These are phyloP conservation scores for Alternaria angustiovoidea DNA, from an alignment of 2,329 filamentous ascomycete species.

Conservation along the genomic window DNA sequence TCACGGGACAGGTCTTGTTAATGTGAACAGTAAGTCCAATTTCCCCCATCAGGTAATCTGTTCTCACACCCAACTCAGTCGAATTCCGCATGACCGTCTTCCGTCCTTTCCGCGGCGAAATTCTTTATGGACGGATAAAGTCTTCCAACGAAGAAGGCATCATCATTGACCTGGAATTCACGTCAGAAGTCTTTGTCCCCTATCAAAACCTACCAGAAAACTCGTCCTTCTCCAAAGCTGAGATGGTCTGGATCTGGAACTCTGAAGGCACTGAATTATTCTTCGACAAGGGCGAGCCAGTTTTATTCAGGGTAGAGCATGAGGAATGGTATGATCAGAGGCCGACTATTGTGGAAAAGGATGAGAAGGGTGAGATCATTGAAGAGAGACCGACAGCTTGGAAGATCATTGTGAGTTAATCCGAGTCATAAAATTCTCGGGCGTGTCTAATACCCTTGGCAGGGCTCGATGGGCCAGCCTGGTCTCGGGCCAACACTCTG, in stretches of 20 bases:
- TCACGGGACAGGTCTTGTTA: slow-evolving; percentile 88
- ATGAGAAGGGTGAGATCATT: slow-evolving; percentile 68
- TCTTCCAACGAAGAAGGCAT: slow-evolving; percentile 76
- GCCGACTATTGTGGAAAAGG: slow-evolving; percentile 76
- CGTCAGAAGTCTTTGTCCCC: slow-evolving; percentile 87
- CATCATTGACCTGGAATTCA: slow-evolving; percentile 86
- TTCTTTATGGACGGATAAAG: slow-evolving; percentile 84
- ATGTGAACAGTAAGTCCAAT: slow-evolving; percentile 79
- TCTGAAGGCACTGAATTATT: slow-evolving; percentile 77
- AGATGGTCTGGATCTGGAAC: slow-evolving; percentile 86
- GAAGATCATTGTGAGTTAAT: slow-evolving; percentile 61
- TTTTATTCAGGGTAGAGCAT: slow-evolving; percentile 82
- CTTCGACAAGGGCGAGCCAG: slow-evolving; percentile 89
- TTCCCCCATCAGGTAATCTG: neutral
- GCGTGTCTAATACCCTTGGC: slow-evolving; percentile 12
- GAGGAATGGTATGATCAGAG: slow-evolving; percentile 94
- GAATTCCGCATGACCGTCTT: slow-evolving; percentile 95
- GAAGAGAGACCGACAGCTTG: slow-evolving; percentile 75
- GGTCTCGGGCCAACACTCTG: slow-evolving; percentile 59
- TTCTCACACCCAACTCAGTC: slow-evolving; percentile 61
- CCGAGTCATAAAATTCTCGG: neutral
- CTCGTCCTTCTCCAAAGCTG: slow-evolving; percentile 74
- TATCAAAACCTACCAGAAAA: slow-evolving; percentile 45
- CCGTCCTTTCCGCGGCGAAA: slow-evolving; percentile 93
- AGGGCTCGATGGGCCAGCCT: slow-evolving; percentile 58